phyloP scores from a whole-genome alignment of 2,329 filamentous ascomycete species.

The Hypomyces rosellus region DNA sequence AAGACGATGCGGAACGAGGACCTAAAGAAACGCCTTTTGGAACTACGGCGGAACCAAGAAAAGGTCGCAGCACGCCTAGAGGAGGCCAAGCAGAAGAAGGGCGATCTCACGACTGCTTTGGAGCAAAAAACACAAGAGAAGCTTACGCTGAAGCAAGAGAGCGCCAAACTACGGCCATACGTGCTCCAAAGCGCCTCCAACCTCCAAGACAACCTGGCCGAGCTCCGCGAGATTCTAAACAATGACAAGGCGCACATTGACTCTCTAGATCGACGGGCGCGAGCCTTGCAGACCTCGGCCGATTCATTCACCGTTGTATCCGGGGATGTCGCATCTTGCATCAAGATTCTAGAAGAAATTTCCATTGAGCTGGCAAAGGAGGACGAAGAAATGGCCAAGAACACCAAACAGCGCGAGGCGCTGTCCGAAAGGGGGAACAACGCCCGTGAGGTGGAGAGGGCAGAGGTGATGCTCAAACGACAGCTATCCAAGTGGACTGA shows the following conservation, averaged over 20 bases:
- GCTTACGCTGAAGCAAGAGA: constrained; percentile 72
- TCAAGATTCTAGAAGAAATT: constrained; percentile 84
- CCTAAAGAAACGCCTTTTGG: constrained; percentile 72
- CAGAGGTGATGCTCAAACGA: constrained; percentile 74
- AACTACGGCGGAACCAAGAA: constrained; percentile 76
- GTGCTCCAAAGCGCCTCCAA: constrained; percentile 81
- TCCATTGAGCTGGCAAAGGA: constrained; percentile 79
- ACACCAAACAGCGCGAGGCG: constrained; percentile 75
- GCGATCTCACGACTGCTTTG: constrained; percentile 62
- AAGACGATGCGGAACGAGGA: constrained; percentile 84
- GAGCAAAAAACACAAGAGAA: constrained; percentile 67
- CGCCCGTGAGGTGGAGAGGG: constrained; percentile 84
- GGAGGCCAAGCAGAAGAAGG: constrained; percentile 74
- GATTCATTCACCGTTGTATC: constrained; percentile 84
- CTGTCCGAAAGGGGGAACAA: constrained; percentile 83
- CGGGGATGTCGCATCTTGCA: constrained; percentile 79
- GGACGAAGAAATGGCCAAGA: constrained; percentile 79
- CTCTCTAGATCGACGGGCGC: constrained; percentile 74
- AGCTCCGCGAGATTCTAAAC: constrained; percentile 71
- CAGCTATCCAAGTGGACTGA: constrained; percentile 83
- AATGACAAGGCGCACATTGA: constrained; percentile 82
- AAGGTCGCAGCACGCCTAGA: constrained; percentile 77
- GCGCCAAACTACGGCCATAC: constrained; percentile 84
- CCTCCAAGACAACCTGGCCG: constrained; percentile 73
- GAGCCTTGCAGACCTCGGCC: constrained; percentile 83